Base-by-base conservation (phyloP, 177 flowering plant species). In the Tripterygium wilfordii region DNA sequence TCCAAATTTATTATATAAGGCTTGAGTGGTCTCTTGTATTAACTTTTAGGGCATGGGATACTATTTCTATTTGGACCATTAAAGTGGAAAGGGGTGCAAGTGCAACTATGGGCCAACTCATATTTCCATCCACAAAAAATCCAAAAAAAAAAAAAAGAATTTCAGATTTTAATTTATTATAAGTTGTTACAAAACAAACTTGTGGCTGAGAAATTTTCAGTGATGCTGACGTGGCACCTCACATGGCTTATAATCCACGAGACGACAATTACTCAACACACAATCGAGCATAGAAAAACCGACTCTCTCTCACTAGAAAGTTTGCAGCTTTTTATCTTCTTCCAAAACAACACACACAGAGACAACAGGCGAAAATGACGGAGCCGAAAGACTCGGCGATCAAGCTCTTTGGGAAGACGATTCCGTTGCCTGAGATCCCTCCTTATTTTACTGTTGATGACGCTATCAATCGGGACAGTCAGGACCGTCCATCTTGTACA, bases 401-500 rank as follows among this genome's bases (percentile, higher is more conserved):
- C 37, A 78, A 72, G 75, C 71, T 78, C 18, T 78, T 78, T 54
- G 80, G 80, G 35, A 72, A 64, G 57, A 75, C 74, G 53, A 78
- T 78, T 42, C 69, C 60, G 6, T 36, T 69, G 63, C 53, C 59
- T 25, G 68, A 61, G 35, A 29, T 29, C 12, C 33, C 12, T 30
- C 33, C 33, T 30, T n/a, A n/a, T n/a, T 12, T 30, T 30, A 12
- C 12, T 30, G 33, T 30, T 30, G 8, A 7, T 30, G 8, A 8
- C 21, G 8, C n/a, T 23, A 16, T 15, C 6, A 8, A 39, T 32
- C 16, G n/a, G 15, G 3, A 8, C 10, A 53, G 38, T 39, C 57
- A 49, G 36, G 52, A 54, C 35, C 61, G 41, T 30, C 23, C 27
- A 29, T 28, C 20, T 24, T 27, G 38, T 20, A 21, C 43, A 8